These are phyloP conservation scores for Abelmoschus esculentus DNA, from an alignment of 345 rosid species.

Conservation along the genomic window DNA sequence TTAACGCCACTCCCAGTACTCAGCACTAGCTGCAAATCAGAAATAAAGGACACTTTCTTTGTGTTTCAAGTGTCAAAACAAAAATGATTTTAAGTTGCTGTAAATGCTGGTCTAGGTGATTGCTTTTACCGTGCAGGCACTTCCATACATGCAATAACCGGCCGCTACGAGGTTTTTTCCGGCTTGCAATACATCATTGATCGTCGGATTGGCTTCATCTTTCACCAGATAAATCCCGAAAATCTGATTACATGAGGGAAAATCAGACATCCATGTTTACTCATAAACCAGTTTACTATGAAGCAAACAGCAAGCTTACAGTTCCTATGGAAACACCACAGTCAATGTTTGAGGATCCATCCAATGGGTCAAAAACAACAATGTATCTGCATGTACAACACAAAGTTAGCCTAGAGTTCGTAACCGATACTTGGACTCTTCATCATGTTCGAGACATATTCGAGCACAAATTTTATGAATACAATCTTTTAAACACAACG, in stretches of 20 bases:
- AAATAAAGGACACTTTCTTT: not conserved
- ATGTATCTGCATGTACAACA: slow-evolving; percentile 37
- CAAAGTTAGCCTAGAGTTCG: not conserved
- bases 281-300: not conserved
- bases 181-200: slow-evolving; percentile 59
- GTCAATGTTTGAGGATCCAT: slow-evolving; percentile 77
- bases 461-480: too few species aligned
- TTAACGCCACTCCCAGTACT: slow-evolving; percentile 65
- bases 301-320: slow-evolving; percentile 20
- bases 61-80: not conserved
- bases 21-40: slow-evolving; percentile 46
- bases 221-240: slow-evolving; percentile 64
- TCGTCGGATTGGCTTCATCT: slow-evolving; percentile 37
- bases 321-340: slow-evolving; percentile 81
- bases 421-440: not conserved
- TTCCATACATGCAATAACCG: slow-evolving; percentile 79
- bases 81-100: not conserved
- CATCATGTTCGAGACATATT: not conserved
- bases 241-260: slow-evolving; percentile 35
- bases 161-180: slow-evolving; percentile 64
- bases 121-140: slow-evolving; percentile 59
- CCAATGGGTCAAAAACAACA: slow-evolving; percentile 70
- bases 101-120: not conserved
- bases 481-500: not conserved
- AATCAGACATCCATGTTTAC: not conserved